phyloP scores from a whole-genome alignment of 805 yeast genomes.

The Lachancea lanzarotensis region DNA sequence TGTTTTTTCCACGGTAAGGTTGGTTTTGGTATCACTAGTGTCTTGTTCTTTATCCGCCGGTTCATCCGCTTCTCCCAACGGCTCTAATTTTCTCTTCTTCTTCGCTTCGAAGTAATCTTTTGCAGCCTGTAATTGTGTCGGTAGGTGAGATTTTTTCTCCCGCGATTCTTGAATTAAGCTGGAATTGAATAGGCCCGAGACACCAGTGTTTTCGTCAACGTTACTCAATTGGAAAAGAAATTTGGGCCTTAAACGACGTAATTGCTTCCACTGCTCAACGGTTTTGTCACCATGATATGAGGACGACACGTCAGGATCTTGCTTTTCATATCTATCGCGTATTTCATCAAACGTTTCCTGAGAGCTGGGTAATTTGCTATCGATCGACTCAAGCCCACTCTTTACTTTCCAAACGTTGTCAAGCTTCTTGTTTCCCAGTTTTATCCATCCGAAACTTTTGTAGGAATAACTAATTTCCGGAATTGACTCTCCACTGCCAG shows the following conservation, averaged over 20 bases:
- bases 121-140: slow-evolving; percentile 1
- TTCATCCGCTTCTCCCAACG: slow-evolving; percentile 11
- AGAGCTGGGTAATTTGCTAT: slow-evolving; percentile 17
- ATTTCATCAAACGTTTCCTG: slow-evolving; percentile 17
- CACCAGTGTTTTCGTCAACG: slow-evolving; percentile 33
- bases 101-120: slow-evolving; percentile 11
- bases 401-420: slow-evolving; percentile 34
- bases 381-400: slow-evolving; percentile 36
- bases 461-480: slow-evolving; percentile 10
- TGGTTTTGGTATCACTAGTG: background rate
- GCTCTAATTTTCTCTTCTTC: slow-evolving; percentile 13
- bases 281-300: slow-evolving; percentile 15
- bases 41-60: slow-evolving; percentile 9
- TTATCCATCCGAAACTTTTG: slow-evolving; percentile 28
- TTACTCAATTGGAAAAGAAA: slow-evolving; percentile 34
- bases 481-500: background rate
- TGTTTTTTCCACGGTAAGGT: background rate
- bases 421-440: slow-evolving; percentile 29
- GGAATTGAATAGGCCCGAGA: slow-evolving; percentile 35
- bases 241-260: slow-evolving; percentile 36
- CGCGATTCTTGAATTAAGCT: slow-evolving; percentile 15
- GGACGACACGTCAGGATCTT: slow-evolving; percentile 2
- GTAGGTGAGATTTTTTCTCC: slow-evolving; percentile 4
- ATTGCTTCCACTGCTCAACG: slow-evolving; percentile 37
- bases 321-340: slow-evolving; percentile 9